Evolutionary conservation across 2,329 filamentous ascomycete genomes (phyloP).

Genomic region (Apiospora sp.): DNA sequence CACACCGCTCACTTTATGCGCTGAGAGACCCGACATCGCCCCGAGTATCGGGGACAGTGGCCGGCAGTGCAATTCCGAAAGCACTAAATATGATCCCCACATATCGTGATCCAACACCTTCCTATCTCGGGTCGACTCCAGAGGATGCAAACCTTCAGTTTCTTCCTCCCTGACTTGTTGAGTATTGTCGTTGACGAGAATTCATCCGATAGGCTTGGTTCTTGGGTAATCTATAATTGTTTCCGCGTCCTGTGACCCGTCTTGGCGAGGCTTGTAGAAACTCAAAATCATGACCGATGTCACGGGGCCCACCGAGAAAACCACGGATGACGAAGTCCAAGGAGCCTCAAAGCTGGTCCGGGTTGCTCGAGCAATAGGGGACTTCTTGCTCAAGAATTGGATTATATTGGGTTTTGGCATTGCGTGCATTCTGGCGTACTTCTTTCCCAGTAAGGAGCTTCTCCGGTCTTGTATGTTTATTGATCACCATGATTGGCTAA

Average conservation of each 20-base stretch:
- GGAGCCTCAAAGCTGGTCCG: conserved; percentile 4
- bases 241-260: not conserved
- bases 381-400: conserved; percentile 41
- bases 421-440: conserved; percentile 41
- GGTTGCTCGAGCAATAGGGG: conserved; percentile 30
- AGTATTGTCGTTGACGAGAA: not conserved
- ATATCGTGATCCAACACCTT: conserved; percentile 19
- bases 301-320: not conserved
- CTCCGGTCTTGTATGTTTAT: not conserved
- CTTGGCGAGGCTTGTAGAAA: conserved; percentile 16
- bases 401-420: conserved; percentile 42
- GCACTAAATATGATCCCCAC: conserved; percentile 7
- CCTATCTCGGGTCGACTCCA: not conserved
- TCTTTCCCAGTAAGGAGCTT: conserved; percentile 53
- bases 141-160: not conserved
- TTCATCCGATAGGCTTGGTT: not conserved
- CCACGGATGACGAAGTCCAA: conserved; percentile 24
- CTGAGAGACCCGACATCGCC: conserved; percentile 7
- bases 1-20: not conserved
- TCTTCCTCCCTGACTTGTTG: too few relatives aligned
- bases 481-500: not conserved
- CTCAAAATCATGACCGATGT: not conserved
- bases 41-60: conserved; percentile 8
- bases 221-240: not conserved
- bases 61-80: not conserved